Evolutionary conservation across 2,329 filamentous ascomycete genomes (phyloP).

Genomic region (Epichloe gansuensis): DNA sequence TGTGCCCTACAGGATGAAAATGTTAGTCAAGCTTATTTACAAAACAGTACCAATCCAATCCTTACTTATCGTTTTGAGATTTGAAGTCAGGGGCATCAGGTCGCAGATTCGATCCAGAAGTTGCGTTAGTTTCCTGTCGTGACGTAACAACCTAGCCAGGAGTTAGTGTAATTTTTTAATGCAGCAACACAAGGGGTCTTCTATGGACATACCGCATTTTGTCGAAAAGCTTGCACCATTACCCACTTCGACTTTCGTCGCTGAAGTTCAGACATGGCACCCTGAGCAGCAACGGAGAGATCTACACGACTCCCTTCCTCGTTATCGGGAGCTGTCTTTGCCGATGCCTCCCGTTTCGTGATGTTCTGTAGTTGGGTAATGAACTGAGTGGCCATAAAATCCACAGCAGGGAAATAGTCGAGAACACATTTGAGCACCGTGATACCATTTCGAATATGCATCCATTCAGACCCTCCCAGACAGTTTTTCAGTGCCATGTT

Average conservation of each 20-base stretch:
- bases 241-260: conserved; percentile 57
- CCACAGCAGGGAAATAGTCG: conserved; percentile 74
- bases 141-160: conserved; percentile 15
- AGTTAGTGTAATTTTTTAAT: not conserved
- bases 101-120: conserved; percentile 32
- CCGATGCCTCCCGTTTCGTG: conserved; percentile 43
- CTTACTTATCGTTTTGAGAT: conserved; percentile 31
- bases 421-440: conserved; percentile 72
- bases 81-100: conserved; percentile 53
- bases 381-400: conserved; percentile 68
- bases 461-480: conserved; percentile 76
- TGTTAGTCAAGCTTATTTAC: conserved; percentile 4
- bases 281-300: conserved; percentile 59
- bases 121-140: conserved; percentile 18
- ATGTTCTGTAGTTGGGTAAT: conserved; percentile 53
- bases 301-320: conserved; percentile 56
- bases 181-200: not conserved
- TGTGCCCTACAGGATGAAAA: conserved; percentile 10
- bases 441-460: conserved; percentile 94
- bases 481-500: conserved; percentile 70
- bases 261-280: conserved; percentile 56
- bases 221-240: conserved; percentile 59
- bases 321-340: conserved; percentile 32
- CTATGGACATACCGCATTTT: conserved; percentile 40
- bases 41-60: conserved; percentile 8